A percentile compares a stretch with the other conserved stretches of the same genome.
Conservation (phyloP, 768 basidiomycete species). For the Phaeotremella skinneri region DNA sequence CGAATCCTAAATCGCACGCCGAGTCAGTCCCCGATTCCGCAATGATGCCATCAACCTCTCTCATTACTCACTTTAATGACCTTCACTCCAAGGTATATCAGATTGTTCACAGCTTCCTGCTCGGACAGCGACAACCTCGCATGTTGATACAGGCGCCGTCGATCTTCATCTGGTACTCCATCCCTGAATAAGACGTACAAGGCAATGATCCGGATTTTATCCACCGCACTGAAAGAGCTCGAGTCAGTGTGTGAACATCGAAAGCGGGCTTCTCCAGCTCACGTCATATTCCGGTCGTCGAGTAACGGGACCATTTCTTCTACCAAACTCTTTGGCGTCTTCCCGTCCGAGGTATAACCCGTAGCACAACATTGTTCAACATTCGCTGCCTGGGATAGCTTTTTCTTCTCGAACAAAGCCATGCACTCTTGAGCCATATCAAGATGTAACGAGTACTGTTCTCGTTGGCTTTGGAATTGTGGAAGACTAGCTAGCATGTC, state of each 20-base stretch:
- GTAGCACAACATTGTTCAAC: slow-evolving; percentile 98
- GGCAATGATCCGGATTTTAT: slow-evolving; percentile 95
- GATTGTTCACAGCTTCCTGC: slow-evolving; percentile 87
- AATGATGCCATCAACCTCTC: neutral
- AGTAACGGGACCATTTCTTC: slow-evolving; percentile 98
- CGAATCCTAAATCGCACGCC: slow-evolving; percentile 61
- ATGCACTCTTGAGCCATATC: slow-evolving; percentile 99
- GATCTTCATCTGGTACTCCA: slow-evolving; percentile 97
- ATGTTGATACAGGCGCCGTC: slow-evolving; percentile 89
- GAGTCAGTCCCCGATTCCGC: neutral
- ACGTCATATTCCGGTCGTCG: slow-evolving; percentile 82
- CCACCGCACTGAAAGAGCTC: slow-evolving; percentile 62
- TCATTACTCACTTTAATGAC: slow-evolving; percentile 67
- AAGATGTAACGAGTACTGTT: slow-evolving; percentile 93
- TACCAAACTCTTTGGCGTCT: slow-evolving; percentile 87
- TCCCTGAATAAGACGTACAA: slow-evolving; percentile 92
- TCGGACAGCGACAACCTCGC: slow-evolving; percentile 81
- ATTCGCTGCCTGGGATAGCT: slow-evolving; percentile 73
- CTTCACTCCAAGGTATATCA: slow-evolving; percentile 75
- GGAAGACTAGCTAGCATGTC: slow-evolving; percentile 96
- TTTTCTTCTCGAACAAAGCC: slow-evolving; percentile 83
- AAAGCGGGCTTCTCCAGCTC: slow-evolving; percentile 42
- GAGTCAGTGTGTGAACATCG: slow-evolving; percentile 1
- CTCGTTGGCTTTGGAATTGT: slow-evolving; percentile 90
- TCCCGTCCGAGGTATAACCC: slow-evolving; percentile 84